phyloP scores from a whole-genome alignment of 1,284 basidiomycete genomes.

The Apiotrichum sp. region DNA sequence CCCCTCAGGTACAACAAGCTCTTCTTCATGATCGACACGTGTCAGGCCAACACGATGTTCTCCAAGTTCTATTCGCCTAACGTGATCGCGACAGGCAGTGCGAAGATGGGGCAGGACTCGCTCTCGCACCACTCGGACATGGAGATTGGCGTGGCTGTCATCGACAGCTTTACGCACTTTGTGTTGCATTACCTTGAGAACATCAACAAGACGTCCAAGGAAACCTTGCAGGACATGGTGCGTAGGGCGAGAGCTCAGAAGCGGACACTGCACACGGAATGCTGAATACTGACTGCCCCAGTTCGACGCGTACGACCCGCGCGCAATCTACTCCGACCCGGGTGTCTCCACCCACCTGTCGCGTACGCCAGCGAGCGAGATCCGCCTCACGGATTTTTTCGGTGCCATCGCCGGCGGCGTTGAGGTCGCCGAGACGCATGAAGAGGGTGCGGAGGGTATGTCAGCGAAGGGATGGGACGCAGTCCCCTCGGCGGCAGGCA shows the following conservation, averaged over 20 bases:
- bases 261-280: too few species aligned
- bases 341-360: conserved; percentile 84
- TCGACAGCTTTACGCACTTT: conserved; percentile 91
- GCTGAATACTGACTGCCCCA: conserved; percentile 36
- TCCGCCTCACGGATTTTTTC: conserved; percentile 89
- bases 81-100: conserved; percentile 87
- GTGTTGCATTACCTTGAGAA: conserved; percentile 85
- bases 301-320: conserved; percentile 74
- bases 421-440: conserved; percentile 49
- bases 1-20: conserved; percentile 84
- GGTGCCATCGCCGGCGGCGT: conserved; percentile 76
- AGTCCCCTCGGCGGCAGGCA: too few species aligned
- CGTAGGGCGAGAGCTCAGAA: background rate
- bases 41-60: conserved; percentile 95
- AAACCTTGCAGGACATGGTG: conserved; percentile 78
- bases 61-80: conserved; percentile 93
- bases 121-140: conserved; percentile 94
- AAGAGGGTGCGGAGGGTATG: too few species aligned
- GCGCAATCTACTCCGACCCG: conserved; percentile 72
- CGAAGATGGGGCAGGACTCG: conserved; percentile 80
- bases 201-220: conserved; percentile 80
- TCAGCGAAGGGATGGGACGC: too few species aligned
- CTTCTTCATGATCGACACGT: conserved; percentile 97
- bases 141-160: conserved; percentile 91
- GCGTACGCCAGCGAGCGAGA: conserved; percentile 54